phyloP scores from a whole-genome alignment of 116 monocot genomes.

The Thalassia testudinum region DNA sequence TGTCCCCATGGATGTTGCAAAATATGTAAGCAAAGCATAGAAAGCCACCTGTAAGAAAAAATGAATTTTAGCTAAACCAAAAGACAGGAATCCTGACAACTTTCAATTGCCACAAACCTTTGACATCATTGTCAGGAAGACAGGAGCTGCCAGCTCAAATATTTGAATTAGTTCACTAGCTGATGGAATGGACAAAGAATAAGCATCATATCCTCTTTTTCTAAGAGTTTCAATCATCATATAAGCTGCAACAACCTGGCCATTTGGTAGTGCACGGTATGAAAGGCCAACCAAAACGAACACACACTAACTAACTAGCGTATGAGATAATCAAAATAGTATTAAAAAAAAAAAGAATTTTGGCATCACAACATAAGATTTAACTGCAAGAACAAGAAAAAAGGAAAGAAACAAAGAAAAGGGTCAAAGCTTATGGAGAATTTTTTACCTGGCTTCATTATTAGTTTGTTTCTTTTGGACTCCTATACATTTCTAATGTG shows the following conservation, averaged over 20 bases:
- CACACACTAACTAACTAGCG: no score
- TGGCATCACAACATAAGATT: no score
- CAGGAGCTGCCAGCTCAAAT: conserved; percentile 77
- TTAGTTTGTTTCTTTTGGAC: no score
- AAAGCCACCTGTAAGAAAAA: conserved; percentile 57
- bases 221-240: conserved; percentile 77
- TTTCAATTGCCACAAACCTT: conserved; percentile 32
- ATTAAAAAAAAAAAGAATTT: no score
- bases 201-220: conserved; percentile 43
- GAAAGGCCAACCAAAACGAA: no score
- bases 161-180: conserved; percentile 52
- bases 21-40: conserved; percentile 83
- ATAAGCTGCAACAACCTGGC: conserved; percentile 65
- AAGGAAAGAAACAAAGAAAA: no score
- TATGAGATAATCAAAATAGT: no score
- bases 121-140: conserved; percentile 90
- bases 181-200: conserved; percentile 52
- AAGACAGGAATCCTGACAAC: not conserved
- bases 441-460: no score
- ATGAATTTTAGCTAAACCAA: not conserved
- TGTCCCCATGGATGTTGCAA: conserved; percentile 93
- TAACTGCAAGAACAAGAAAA: no score
- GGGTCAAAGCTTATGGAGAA: no score
- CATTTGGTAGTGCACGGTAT: no score
- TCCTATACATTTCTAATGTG: no score